phyloP scores from a whole-genome alignment of 2,329 filamentous ascomycete species.

The Calonectria pteridis region DNA sequence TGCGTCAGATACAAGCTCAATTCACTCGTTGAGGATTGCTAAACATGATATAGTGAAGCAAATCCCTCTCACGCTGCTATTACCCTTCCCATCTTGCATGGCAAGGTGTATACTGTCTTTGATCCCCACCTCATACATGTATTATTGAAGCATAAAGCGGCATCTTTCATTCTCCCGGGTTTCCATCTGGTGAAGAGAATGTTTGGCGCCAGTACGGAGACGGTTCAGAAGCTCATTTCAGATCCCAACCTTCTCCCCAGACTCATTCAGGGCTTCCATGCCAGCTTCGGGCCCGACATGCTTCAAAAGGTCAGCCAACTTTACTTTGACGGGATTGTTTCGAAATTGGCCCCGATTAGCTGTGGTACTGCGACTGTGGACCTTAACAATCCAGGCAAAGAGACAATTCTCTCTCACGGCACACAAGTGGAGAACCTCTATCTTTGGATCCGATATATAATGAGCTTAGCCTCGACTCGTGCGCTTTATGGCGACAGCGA shows the following conservation, averaged over 20 bases:
- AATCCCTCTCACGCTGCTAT: slow-evolving; percentile 49
- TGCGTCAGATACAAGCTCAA: slow-evolving; percentile 36
- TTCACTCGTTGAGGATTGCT: neutral
- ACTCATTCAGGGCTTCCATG: slow-evolving; percentile 49
- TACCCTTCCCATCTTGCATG: slow-evolving; percentile 58
- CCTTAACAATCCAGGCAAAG: slow-evolving; percentile 26
- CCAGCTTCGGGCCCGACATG: slow-evolving; percentile 48
- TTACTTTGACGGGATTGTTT: slow-evolving; percentile 29
- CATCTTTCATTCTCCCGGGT: slow-evolving; percentile 58
- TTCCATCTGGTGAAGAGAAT: slow-evolving; percentile 52
- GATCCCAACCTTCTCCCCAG: slow-evolving; percentile 36
- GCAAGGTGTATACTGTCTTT: slow-evolving; percentile 59
- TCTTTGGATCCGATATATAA: slow-evolving; percentile 51
- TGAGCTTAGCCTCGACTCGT: slow-evolving; percentile 53
- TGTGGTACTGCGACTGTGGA: slow-evolving; percentile 5
- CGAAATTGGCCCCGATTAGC: slow-evolving; percentile 31
- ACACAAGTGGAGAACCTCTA: slow-evolving; percentile 53
- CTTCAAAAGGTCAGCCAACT: slow-evolving; percentile 45
- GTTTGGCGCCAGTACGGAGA: slow-evolving; percentile 51
- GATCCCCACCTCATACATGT: slow-evolving; percentile 53
- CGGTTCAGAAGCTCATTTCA: slow-evolving; percentile 39
- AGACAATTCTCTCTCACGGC: slow-evolving; percentile 26
- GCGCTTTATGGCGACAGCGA: slow-evolving; percentile 59
- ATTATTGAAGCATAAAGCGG: slow-evolving; percentile 53
- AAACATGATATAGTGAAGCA: slow-evolving; percentile 34